These are phyloP conservation scores for Limonomyces culmigenus DNA, from an alignment of 1,284 basidiomycete genomes.

Conservation along the genomic window DNA sequence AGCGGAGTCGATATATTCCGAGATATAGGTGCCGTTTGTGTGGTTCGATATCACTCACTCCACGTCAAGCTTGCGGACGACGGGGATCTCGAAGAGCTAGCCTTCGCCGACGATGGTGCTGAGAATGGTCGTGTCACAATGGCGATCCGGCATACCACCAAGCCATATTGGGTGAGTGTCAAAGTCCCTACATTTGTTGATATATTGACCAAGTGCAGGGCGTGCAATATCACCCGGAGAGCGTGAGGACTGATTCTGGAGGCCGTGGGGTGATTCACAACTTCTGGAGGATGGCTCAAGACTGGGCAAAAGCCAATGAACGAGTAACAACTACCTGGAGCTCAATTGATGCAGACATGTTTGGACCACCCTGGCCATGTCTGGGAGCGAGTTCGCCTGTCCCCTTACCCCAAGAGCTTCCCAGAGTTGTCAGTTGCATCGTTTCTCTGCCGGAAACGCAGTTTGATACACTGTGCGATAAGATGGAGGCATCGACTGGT, in stretches of 20 bases:
- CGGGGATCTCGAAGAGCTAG: constrained; percentile 40
- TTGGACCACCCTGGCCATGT: constrained; percentile 42
- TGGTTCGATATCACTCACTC: constrained; percentile 78
- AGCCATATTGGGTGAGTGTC: constrained; percentile 85
- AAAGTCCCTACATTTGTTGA: too few species aligned
- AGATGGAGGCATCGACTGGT: constrained; percentile 39
- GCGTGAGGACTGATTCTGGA: constrained; percentile 44
- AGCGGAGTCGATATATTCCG: constrained; percentile 41
- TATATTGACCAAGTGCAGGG: too few species aligned
- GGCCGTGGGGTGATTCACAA: constrained; percentile 49
- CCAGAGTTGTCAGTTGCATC: constrained; percentile 22
- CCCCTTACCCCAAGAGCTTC: constrained; percentile 13
- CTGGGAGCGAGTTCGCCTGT: constrained; percentile 10
- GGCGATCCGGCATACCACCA: constrained; percentile 45
- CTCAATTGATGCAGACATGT: constrained; percentile 13
- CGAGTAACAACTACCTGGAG: constrained; percentile 26
- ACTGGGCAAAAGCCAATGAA: constrained; percentile 27
- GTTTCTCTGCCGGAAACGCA: too few species aligned
- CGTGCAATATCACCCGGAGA: constrained; percentile 95
- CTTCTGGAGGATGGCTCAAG: constrained; percentile 49
- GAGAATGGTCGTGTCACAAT: constrained; percentile 56
- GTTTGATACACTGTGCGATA: too few species aligned
- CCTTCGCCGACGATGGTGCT: constrained; percentile 46
- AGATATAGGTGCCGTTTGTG: constrained; percentile 39
- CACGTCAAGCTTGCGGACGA: constrained; percentile 29